These are phyloP conservation scores for Avena eriantha DNA, from an alignment of 176 grass and related monocot species.

Conservation along the genomic window DNA sequence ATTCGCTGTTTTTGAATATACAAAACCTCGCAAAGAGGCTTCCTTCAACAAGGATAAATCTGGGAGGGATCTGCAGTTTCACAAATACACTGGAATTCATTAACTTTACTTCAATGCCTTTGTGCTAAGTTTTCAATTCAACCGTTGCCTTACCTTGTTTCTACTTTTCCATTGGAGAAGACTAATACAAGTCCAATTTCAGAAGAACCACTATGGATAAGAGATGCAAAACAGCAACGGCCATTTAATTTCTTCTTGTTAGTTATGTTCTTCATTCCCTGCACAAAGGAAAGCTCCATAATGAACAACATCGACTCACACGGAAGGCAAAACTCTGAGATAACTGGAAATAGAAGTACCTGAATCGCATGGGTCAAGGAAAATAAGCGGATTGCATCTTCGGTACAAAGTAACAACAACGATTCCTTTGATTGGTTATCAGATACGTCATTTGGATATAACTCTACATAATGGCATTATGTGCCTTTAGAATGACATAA, in stretches of 20 bases:
- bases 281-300: slow-evolving; percentile 30
- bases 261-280: slow-evolving; percentile 88
- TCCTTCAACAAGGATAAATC: slow-evolving; percentile 90
- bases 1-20: slow-evolving; percentile 57
- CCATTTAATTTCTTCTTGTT: slow-evolving; percentile 76
- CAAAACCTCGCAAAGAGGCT: slow-evolving; percentile 66
- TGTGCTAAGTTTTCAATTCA: slow-evolving; percentile 19
- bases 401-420: slow-evolving; percentile 80
- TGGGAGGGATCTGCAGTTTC: slow-evolving; percentile 81
- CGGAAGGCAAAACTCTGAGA: neutral
- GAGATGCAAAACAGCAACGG: slow-evolving; percentile 72
- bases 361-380: slow-evolving; percentile 76
- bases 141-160: slow-evolving; percentile 68
- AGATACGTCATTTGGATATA: slow-evolving; percentile 43
- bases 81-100: slow-evolving; percentile 28
- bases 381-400: slow-evolving; percentile 87
- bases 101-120: slow-evolving; percentile 3
- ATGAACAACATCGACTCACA: neutral
- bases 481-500: slow-evolving; percentile 36
- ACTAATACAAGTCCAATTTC: slow-evolving; percentile 77
- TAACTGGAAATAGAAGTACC: slow-evolving; percentile 60
- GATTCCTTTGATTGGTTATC: slow-evolving; percentile 61
- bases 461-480: slow-evolving; percentile 42
- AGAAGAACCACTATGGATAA: slow-evolving; percentile 65
- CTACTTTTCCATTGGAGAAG: slow-evolving; percentile 76